Conservation (phyloP, 1,284 basidiomycete species). For the Ceratobasidium sp. region DNA sequence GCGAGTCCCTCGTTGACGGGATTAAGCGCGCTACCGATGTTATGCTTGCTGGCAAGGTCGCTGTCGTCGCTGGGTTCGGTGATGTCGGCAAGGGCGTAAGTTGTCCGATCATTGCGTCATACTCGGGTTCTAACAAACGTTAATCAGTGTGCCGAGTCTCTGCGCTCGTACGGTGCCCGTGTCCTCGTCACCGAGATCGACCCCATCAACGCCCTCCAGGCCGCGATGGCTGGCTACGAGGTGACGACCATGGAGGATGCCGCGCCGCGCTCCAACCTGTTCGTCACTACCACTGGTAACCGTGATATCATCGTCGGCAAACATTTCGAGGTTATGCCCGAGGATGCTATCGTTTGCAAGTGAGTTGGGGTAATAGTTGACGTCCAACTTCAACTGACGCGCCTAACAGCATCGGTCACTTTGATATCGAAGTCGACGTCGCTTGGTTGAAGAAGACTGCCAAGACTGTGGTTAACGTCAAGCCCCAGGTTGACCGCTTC, state of each 20-base stretch:
- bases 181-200: slow-evolving; percentile 98
- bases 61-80: slow-evolving; percentile 98
- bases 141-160: slow-evolving; percentile 93
- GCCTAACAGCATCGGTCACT: slow-evolving; percentile 88
- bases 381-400: neutral
- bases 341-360: slow-evolving; percentile 99
- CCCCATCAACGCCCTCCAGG: slow-evolving; percentile 99
- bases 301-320: slow-evolving; percentile 95
- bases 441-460: slow-evolving; percentile 98
- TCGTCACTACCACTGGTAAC: slow-evolving; percentile 99
- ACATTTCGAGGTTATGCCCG: slow-evolving; percentile 96
- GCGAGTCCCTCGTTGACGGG: slow-evolving; percentile 99
- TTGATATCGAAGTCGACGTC: slow-evolving; percentile 99
- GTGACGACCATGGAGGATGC: slow-evolving; percentile 99
- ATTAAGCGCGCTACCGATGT: slow-evolving; percentile 99
- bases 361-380: slow-evolving; percentile 60
- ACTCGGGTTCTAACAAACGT: slow-evolving; percentile 28
- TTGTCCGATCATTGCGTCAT: slow-evolving; percentile 51
- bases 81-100: slow-evolving; percentile 98
- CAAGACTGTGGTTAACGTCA: slow-evolving; percentile 89
- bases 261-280: slow-evolving; percentile 89
- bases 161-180: slow-evolving; percentile 96
- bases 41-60: slow-evolving; percentile 99
- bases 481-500: slow-evolving; percentile 99
- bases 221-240: slow-evolving; percentile 99